phyloP scores from a whole-genome alignment of 352 stramenopile species.

The Pythium rishiriense region DNA sequence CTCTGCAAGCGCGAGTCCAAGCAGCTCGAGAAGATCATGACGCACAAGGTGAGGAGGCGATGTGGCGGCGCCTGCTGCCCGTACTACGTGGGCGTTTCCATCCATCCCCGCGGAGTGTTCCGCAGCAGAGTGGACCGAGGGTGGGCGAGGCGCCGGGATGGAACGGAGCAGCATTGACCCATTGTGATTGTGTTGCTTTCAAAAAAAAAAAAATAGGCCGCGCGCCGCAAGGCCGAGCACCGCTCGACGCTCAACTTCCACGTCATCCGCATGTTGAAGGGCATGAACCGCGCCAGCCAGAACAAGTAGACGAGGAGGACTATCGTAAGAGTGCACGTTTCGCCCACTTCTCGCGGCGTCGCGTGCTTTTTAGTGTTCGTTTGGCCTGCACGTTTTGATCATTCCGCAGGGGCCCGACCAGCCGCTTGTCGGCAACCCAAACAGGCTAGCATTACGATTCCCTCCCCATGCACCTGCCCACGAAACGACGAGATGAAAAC shows the following conservation, averaged over 20 bases:
- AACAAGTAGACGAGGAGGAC: slow-evolving; percentile 20
- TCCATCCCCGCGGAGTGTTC: too few relatives aligned
- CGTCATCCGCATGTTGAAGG: slow-evolving; percentile 89
- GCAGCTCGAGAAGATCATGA: slow-evolving; percentile 79
- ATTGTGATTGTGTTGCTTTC: background rate
- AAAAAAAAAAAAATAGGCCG: too few relatives aligned
- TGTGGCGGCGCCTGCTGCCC: too few relatives aligned
- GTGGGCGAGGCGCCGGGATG: background rate
- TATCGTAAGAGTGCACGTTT: slow-evolving; percentile 3
- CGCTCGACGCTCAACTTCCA: slow-evolving; percentile 88
- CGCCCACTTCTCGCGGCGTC: background rate
- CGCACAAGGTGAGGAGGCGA: slow-evolving; percentile 45
- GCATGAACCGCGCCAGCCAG: slow-evolving; percentile 37
- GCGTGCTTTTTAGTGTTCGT: background rate
- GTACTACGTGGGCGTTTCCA: too few relatives aligned
- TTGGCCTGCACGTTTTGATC: slow-evolving; percentile 1
- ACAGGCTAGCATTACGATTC: too few relatives aligned
- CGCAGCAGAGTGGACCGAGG: too few relatives aligned
- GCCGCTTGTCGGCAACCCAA: too few relatives aligned
- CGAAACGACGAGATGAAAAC: too few relatives aligned
- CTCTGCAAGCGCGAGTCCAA: slow-evolving; percentile 81
- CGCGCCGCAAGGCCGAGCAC: slow-evolving; percentile 64
- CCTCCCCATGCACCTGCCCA: too few relatives aligned
- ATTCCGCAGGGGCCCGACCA: too few relatives aligned
- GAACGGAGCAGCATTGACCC: background rate